Base-by-base conservation (phyloP, 2,329 filamentous ascomycete genomes). In the Zarea fungicola region DNA sequence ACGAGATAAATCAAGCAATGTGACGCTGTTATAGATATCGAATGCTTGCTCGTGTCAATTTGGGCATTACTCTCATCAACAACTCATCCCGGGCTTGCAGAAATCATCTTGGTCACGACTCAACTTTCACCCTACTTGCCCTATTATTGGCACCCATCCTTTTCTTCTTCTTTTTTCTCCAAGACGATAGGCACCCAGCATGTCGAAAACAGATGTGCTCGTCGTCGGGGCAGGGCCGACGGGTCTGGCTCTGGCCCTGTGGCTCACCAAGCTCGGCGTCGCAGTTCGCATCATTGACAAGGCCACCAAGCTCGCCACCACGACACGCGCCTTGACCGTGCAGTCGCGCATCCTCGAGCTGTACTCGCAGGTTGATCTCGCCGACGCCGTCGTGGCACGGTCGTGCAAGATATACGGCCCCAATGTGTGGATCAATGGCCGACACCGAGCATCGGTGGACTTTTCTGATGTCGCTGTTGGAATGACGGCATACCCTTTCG, bases 161-260 rank as follows among this genome's bases (percentile, higher is more conserved):
- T n/a, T n/a, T n/a, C n/a, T n/a, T n/a, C n/a, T n/a, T n/a, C n/a
- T n/a, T n/a, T n/a, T n/a, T n/a, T n/a, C n/a, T n/a, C n/a, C n/a
- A n/a, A n/a, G n/a, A n/a, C n/a, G n/a, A n/a, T n/a, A n/a, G n/a
- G n/a, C n/a, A n/a, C n/a, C n/a, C n/a, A n/a, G 9, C 23, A 49
- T 50, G 48, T 22, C 42, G 11, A 28, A 19, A 19, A 42, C 42
- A 10, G 42, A 37, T 10, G 49, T 51, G 18, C 23, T 51, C 2
- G 47, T 51, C 25, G 49, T 51, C 26, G 49, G 49, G 29, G 49
- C 49, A 3, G 49, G 49, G 4, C 49, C 49, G 28, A 51, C 49
- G 9, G 49, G 49, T 5, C 43, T 51, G 6, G 49, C 28, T 2
- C 43, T 51, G 8, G 49, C 49, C n/a, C 26, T 47, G 4, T 51